These are phyloP conservation scores for Picochlorum sp. DNA, from an alignment of 139 green algal species.

Conservation along the genomic window DNA sequence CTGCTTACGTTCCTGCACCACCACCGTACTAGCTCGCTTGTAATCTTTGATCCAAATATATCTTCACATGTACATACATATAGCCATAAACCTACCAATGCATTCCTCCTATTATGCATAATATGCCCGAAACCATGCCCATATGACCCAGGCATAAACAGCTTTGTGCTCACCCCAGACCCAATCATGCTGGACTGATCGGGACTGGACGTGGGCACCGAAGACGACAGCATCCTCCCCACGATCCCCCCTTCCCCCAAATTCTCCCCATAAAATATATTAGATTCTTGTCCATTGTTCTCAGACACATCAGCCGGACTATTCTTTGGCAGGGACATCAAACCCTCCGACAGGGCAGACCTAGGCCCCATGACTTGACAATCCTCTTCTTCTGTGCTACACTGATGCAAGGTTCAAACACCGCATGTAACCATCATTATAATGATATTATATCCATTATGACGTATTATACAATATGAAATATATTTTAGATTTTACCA, in stretches of 20 bases:
- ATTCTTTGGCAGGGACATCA: not conserved
- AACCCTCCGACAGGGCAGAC: not conserved
- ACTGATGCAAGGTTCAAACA: no score
- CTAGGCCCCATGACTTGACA: not conserved
- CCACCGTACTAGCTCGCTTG: no score
- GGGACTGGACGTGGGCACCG: not conserved
- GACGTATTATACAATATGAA: no score
- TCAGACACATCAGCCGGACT: not conserved
- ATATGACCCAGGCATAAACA: no score
- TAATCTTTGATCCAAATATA: no score
- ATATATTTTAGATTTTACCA: no score
- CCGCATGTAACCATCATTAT: no score
- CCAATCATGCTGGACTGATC: not conserved
- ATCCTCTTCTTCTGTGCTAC: no score
- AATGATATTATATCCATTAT: no score
- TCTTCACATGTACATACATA: no score
- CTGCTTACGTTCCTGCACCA: not conserved
- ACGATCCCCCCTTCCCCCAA: not conserved
- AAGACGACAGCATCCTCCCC: not conserved
- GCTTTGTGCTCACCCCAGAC: not conserved
- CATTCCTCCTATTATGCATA: not conserved
- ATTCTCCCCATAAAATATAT: not conserved
- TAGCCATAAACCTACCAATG: not conserved
- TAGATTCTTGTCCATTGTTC: not conserved
- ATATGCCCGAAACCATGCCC: constrained; percentile 2